Evolutionary conservation across 768 basidiomycete species (phyloP), one percentile per base, ranked within the genome.

Genomic region (Calvatia gigantea): DNA sequence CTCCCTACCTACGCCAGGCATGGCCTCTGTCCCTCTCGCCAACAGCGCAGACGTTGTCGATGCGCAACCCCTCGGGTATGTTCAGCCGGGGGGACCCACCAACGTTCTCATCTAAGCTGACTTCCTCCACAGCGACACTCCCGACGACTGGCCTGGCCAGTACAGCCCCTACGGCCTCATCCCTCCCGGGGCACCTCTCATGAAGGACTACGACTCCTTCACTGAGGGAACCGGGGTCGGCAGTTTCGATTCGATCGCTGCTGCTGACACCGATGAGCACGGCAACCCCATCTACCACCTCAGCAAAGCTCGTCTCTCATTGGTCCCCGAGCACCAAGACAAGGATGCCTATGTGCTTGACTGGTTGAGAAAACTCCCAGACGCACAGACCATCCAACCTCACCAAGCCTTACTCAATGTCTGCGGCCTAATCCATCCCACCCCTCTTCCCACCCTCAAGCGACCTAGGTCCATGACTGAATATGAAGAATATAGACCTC

Each of bases 201-300:
- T 84, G 62, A 82, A 79, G 66, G 83, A 84, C 62, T 64, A 76
- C 29, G 82, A 83, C 58, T 77, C 80, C 51, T 84, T 84, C 70
- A 81, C 80, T n/a, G 81, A 83, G 44, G 82, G 82, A 29, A 80
- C 78, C 7, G 75, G 73, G 14, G 66, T 69, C 54, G 81, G 82
- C 42, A 79, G 79, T 58, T 82, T 81, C 66, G 79, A 80, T 59
- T 78, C 73, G 49, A 63, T 74, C 37, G 66, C 75, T 53, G 65
- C 67, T 32, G 69, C 70, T 38, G 67, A 64, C 35, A 66, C 67
- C 44, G 70, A 73, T 60, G 70, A 77, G 58, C 62, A 56, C 43
- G 71, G 69, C 17, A 64, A 69, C 35, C 69, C 69, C 49, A 62
- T 78, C 51, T 67, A 65, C 57, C 62, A 62, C 41, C 64, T 66